Conservation (phyloP, 108 stramenopile genomes). For the Seminavis robusta region DNA sequence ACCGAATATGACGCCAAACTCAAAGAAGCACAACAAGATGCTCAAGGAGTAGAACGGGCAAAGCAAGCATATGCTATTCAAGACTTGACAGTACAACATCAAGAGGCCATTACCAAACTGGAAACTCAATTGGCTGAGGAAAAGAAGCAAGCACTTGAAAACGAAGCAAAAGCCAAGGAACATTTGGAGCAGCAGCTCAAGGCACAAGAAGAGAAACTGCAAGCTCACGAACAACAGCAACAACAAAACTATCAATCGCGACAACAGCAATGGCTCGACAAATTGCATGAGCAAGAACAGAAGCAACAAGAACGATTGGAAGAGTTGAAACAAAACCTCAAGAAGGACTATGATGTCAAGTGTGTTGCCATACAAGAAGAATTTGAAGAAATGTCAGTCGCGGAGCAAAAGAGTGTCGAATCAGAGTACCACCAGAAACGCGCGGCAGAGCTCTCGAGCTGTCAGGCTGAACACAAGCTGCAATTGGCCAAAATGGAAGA, state of each 20-base stretch:
- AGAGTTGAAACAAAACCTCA: neutral
- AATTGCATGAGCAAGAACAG: neutral
- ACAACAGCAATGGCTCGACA: constrained; percentile 8
- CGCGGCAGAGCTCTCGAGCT: neutral
- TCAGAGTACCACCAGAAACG: neutral
- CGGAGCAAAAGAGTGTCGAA: neutral
- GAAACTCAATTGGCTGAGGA: no score
- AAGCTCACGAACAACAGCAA: constrained; percentile 1
- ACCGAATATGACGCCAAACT: neutral
- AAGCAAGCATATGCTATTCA: no score
- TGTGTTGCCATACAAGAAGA: neutral
- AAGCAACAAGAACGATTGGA: neutral
- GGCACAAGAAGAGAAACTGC: neutral
- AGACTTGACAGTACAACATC: no score
- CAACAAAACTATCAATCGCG: constrained; percentile 4
- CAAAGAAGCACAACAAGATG: neutral
- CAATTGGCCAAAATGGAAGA: neutral
- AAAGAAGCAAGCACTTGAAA: neutral
- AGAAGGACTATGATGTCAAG: neutral
- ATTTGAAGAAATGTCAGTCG: neutral
- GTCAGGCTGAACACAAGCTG: neutral
- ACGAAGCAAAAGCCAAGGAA: neutral
- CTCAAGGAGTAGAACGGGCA: no score
- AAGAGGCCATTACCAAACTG: no score
- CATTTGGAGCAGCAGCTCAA: neutral